Evolutionary conservation across 2,329 filamentous ascomycete species (phyloP), one percentile per base, ranked within the genome.

Genomic region (Penicillium hesseltinei): DNA sequence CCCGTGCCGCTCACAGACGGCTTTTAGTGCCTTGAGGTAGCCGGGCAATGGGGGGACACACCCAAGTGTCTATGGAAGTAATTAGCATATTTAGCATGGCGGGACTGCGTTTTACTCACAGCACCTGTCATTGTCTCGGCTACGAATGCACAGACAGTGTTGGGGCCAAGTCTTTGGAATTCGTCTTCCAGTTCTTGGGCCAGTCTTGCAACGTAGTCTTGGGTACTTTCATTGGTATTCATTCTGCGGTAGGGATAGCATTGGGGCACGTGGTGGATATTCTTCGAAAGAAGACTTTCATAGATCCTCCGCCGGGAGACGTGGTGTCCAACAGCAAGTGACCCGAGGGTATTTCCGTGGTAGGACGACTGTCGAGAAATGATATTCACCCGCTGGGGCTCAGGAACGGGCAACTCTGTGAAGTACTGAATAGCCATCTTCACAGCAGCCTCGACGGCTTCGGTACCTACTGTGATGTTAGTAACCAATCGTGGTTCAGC

Each of bases 331-430:
- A 89, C 76, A 0, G 84, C 83, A 52, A 91, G 80, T 1, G 88
- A 80, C 0, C 88, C 88, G 0, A 91, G 70, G 0, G 88, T 90
- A 43, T 81, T 85, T 6, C 88, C 88, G 65, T 91, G 88, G 65
- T 88, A 91, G 8, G 84, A 86, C 23, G 83, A 78, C 38, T 83
- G 74, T 17, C 88, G 80, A 7, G 85, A 79, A 63, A 91, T 87
- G 69, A 87, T 87, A 35, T 82, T 80, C 0, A 76, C 75, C 2
- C 87, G 79, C 49, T 77, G 70, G 4, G 81, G 77, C 62, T 89
- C 73, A 6, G 76, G 77, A 0, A 75, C 69, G 6, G 70, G 62
- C 51, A 82, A 77, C 68, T 87, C 85, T 31, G 82, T 75, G 62
- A 82, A 86, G 68, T 85, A 90, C 67, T 91, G 87, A 4, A 82